Conservation (phyloP, 331 rosid genomes). For the Telfairia occidentalis region DNA sequence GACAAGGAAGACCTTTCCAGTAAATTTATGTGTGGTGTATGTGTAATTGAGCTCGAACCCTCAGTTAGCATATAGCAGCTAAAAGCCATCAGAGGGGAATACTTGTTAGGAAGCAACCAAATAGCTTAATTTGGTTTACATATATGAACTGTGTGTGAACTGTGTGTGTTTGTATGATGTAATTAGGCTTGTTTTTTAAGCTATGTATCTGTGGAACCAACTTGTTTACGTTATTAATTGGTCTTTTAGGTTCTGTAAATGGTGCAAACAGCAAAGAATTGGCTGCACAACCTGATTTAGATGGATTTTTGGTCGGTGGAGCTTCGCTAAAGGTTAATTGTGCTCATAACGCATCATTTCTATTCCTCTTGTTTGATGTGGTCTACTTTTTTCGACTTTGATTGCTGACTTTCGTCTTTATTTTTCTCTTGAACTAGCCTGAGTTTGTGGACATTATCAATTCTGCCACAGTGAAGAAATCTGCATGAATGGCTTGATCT, state of each 20-base stretch:
- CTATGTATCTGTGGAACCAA: neutral
- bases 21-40: neutral
- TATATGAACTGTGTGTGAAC: neutral
- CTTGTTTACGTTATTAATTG: neutral
- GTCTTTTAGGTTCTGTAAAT: constrained; percentile 65
- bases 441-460: constrained; percentile 84
- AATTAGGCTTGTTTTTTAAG: neutral
- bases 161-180: neutral
- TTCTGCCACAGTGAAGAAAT: constrained; percentile 65
- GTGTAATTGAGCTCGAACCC: neutral
- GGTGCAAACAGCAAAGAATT: constrained; percentile 79
- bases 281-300: constrained; percentile 73
- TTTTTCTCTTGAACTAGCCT: constrained; percentile 26
- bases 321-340: constrained; percentile 70
- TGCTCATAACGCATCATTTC: neutral
- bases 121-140: neutral
- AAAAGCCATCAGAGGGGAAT: neutral
- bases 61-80: neutral
- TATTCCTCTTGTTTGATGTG: neutral
- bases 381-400: neutral
- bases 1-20: neutral
- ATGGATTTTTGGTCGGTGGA: constrained; percentile 95
- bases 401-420: neutral
- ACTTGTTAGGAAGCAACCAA: neutral
- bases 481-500: constrained; percentile 23